Evolutionary conservation across 1,284 basidiomycete genomes (phyloP), one percentile per base, ranked within the genome.

Genomic region (Apiotrichum sp.): DNA sequence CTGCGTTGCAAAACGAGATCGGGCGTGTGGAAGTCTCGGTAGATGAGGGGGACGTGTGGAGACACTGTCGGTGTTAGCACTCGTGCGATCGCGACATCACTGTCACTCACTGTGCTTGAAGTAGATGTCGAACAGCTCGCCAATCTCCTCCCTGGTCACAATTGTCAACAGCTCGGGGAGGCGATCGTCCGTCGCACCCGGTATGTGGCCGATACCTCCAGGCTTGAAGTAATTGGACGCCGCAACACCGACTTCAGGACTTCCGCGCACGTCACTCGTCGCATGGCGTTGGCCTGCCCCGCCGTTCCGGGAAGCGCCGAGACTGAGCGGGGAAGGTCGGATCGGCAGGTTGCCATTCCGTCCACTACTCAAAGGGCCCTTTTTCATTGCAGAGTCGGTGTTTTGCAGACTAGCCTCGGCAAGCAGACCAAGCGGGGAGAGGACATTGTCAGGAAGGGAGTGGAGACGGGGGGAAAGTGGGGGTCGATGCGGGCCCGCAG

Each of bases 181-280:
- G 4, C 68, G 56, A 44, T 64, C 56, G 41, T 58, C 57, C 33
- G 53, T 47, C 3, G 6, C 40, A n/a, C 49, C 40, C 31, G 32
- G 50, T 8, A 50, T 34, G 14, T 16, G 11, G 8, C 40, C 40
- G 32, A 50, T 72, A 79, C 58, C 61, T 85, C 90, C 92, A 47
- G 95, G 93, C 70, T 89, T 93, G 80, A 98, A 98, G 76, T 96
- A 98, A 58, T 87, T 84, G 61, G 88, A 85, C 58, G 87, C 90
- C 0, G 92, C 93, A 7, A 97, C 88, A 68, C 61, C 71, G 14
- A 65, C 62, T 4, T 64, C 65, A 4, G 62, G 56, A 7, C 60
- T 59, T 6, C 69, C 66, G 31, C 67, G 50, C 14, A 72, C 61
- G 59, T 70, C 71, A 47, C 70, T 72, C 31, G 67, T 69, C n/a